phyloP scores from a whole-genome alignment of 805 yeast species.

The Candida pseudoglaebosa region DNA sequence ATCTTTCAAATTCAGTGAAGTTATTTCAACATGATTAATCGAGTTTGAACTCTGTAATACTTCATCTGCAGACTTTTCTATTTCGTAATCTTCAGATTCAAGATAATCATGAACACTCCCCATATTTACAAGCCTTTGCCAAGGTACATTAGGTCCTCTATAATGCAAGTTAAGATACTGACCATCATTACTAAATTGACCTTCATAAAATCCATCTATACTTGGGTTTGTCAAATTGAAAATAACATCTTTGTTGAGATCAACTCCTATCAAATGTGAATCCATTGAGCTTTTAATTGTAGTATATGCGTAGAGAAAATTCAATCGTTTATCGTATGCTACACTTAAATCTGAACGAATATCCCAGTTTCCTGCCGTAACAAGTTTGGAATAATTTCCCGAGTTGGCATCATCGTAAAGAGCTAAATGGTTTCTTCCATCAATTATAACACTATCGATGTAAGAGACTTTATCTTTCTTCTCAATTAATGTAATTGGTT shows the following conservation, averaged over 20 bases:
- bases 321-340: constrained; percentile 43
- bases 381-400: constrained; percentile 36
- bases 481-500: constrained; percentile 13
- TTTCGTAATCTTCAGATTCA: constrained; percentile 8
- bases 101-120: constrained; percentile 16
- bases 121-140: constrained; percentile 61
- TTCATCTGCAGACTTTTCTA: constrained; percentile 8
- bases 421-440: constrained; percentile 69
- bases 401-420: constrained; percentile 62
- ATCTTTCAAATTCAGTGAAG: constrained; percentile 17
- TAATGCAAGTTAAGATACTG: constrained; percentile 64
- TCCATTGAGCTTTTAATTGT: constrained; percentile 77
- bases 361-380: constrained; percentile 79
- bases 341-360: constrained; percentile 63
- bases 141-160: constrained; percentile 74
- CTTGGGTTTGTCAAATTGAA: constrained; percentile 46
- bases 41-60: constrained; percentile 11
- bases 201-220: constrained; percentile 59
- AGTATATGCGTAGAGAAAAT: constrained; percentile 56
- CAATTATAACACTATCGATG: constrained; percentile 61
- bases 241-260: constrained; percentile 34
- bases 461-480: constrained; percentile 39
- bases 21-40: constrained; percentile 16
- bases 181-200: constrained; percentile 70
- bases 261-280: constrained; percentile 70